A percentile compares a stretch with the other conserved stretches of the same genome.
Evolutionary conservation across 2,329 filamentous ascomycete species (phyloP).

Genomic region (Aspergillus fumigatus): DNA sequence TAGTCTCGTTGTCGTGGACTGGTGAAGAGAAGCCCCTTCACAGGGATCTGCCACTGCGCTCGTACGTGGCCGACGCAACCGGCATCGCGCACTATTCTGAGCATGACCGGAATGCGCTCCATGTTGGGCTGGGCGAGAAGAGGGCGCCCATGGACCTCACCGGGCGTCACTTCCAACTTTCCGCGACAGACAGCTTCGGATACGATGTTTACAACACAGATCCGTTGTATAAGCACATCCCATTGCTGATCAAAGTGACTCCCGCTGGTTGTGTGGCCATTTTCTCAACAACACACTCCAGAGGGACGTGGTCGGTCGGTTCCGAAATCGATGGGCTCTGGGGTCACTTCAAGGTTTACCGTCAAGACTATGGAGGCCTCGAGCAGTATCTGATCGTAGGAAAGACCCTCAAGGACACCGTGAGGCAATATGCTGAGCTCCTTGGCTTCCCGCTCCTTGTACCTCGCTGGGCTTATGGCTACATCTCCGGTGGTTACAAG

Average conservation of each 20-base stretch:
- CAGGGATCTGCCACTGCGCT: slow-evolving; percentile 59
- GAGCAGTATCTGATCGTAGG: slow-evolving; percentile 68
- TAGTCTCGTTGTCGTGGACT: slow-evolving; percentile 54
- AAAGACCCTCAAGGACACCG: slow-evolving; percentile 61
- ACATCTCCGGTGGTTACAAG: slow-evolving; percentile 64
- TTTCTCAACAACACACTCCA: slow-evolving; percentile 62
- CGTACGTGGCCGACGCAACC: slow-evolving; percentile 58
- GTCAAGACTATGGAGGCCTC: slow-evolving; percentile 66
- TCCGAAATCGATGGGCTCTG: slow-evolving; percentile 72
- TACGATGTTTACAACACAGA: slow-evolving; percentile 68
- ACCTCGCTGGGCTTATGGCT: slow-evolving; percentile 69
- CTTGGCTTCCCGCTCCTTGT: slow-evolving; percentile 65
- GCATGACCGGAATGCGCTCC: slow-evolving; percentile 59
- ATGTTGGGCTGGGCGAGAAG: slow-evolving; percentile 69
- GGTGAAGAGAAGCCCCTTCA: slow-evolving; percentile 53
- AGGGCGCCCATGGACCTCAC: slow-evolving; percentile 68
- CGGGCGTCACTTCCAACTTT: slow-evolving; percentile 61
- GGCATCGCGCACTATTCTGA: slow-evolving; percentile 63
- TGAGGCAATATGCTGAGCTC: slow-evolving; percentile 61
- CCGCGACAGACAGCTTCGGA: slow-evolving; percentile 67
- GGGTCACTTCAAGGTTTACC: slow-evolving; percentile 69
- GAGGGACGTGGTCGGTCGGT: slow-evolving; percentile 63
- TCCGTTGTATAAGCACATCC: slow-evolving; percentile 72
- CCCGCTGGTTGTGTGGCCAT: slow-evolving; percentile 60
- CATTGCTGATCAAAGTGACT: slow-evolving; percentile 64